A percentile compares a stretch with the other conserved stretches of the same genome.
Evolutionary conservation across 352 stramenopile genomes (phyloP).

Genomic region (Discostella stelligera): DNA sequence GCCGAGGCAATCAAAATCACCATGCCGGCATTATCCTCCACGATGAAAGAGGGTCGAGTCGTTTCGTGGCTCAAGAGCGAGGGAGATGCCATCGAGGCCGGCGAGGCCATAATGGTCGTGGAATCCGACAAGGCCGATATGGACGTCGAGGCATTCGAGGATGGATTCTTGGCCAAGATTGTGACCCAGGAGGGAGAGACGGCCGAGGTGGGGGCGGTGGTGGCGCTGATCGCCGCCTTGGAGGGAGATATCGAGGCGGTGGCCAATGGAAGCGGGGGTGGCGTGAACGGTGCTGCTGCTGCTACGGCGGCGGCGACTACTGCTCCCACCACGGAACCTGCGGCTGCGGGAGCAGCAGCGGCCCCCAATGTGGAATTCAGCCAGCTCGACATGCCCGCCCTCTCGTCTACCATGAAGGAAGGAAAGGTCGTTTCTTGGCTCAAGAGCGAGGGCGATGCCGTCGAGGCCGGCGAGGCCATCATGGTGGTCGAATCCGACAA

Average conservation of each 20-base stretch:
- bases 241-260: slow-evolving; percentile 66
- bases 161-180: slow-evolving; percentile 86
- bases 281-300: slow-evolving; percentile 28
- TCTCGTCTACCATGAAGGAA: slow-evolving; percentile 84
- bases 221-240: slow-evolving; percentile 84
- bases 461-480: slow-evolving; percentile 83
- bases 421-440: slow-evolving; percentile 85
- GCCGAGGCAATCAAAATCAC: slow-evolving; percentile 74
- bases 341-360: slow-evolving; percentile 26
- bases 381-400: slow-evolving; percentile 81
- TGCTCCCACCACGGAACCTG: slow-evolving; percentile 33
- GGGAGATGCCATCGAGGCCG: slow-evolving; percentile 80
- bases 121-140: slow-evolving; percentile 89
- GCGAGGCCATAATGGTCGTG: slow-evolving; percentile 86
- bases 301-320: slow-evolving; percentile 30
- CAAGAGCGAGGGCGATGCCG: slow-evolving; percentile 81
- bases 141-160: slow-evolving; percentile 86
- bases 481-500: slow-evolving; percentile 88
- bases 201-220: slow-evolving; percentile 78
- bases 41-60: slow-evolving; percentile 84
- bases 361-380: slow-evolving; percentile 70
- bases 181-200: slow-evolving; percentile 83
- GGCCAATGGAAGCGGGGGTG: slow-evolving; percentile 24
- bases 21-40: slow-evolving; percentile 83
- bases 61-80: slow-evolving; percentile 85